These are phyloP conservation scores for Peterozyma toletana DNA, from an alignment of 805 yeast genomes.

Conservation along the genomic window DNA sequence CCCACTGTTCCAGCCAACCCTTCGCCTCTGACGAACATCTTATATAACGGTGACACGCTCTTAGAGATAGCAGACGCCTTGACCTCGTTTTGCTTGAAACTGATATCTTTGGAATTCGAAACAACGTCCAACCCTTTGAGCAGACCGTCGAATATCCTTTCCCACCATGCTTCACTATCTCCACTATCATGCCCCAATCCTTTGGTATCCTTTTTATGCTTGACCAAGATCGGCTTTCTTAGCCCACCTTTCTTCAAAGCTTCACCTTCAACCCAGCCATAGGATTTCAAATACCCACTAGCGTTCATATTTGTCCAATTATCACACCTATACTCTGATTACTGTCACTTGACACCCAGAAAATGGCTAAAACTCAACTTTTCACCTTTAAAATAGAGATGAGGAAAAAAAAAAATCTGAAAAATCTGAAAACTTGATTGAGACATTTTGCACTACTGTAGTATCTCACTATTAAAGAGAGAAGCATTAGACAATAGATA, in stretches of 20 bases:
- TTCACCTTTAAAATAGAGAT: neutral
- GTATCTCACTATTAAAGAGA: too few species aligned
- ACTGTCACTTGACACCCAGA: neutral
- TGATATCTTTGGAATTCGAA: slow-evolving; percentile 22
- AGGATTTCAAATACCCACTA: slow-evolving; percentile 59
- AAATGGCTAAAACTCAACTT: neutral
- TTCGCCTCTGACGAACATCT: slow-evolving; percentile 84
- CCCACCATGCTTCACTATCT: slow-evolving; percentile 96
- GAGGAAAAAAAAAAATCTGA: neutral
- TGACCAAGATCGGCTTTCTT: slow-evolving; percentile 78
- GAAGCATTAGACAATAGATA: too few species aligned
- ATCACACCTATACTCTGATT: neutral
- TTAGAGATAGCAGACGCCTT: slow-evolving; percentile 40
- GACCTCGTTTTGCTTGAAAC: slow-evolving; percentile 46
- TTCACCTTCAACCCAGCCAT: slow-evolving; percentile 92
- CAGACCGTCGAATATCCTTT: slow-evolving; percentile 88
- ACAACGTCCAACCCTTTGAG: slow-evolving; percentile 66
- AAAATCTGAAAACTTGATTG: neutral
- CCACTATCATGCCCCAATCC: slow-evolving; percentile 79
- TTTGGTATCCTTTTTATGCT: slow-evolving; percentile 83
- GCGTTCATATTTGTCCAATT: slow-evolving; percentile 55
- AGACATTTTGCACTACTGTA: too few species aligned
- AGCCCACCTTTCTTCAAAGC: slow-evolving; percentile 76
- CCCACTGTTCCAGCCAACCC: slow-evolving; percentile 74
- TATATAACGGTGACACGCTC: slow-evolving; percentile 65